phyloP scores from a whole-genome alignment of 257 asterid species.

The Coffea canephora region DNA sequence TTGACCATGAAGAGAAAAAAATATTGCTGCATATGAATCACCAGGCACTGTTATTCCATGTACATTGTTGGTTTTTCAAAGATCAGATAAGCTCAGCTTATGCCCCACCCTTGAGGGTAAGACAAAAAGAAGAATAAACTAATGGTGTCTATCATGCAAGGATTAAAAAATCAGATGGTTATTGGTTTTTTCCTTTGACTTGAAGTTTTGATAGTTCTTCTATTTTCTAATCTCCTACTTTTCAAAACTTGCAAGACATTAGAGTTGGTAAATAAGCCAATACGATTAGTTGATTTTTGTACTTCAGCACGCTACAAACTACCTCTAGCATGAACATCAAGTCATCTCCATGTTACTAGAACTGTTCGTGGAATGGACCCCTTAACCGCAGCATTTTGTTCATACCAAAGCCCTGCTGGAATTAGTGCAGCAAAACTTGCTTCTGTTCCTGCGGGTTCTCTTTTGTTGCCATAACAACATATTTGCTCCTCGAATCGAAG shows the following conservation, averaged over 20 bases:
- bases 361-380: conserved; percentile 4
- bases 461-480: neutral
- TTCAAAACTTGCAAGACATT: neutral
- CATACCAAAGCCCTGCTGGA: neutral
- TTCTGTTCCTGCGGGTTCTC: neutral
- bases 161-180: conserved; percentile 6
- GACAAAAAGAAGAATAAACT: conserved; percentile 9
- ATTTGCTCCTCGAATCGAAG: neutral
- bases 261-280: conserved; percentile 12
- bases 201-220: neutral
- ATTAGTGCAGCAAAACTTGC: neutral
- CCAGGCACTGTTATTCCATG: neutral
- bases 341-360: neutral
- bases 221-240: neutral
- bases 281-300: conserved; percentile 7
- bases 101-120: conserved; percentile 6
- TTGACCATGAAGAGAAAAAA: neutral
- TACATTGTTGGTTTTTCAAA: conserved; percentile 5
- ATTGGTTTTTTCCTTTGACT: conserved; percentile 23
- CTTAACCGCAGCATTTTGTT: neutral
- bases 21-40: neutral
- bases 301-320: neutral
- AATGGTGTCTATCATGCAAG: conserved; percentile 11
- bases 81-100: conserved; percentile 2
- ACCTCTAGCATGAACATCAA: neutral